Percentiles rank a stretch among this genome's conserved stretches.
These are phyloP conservation scores for Stenocarpella maydis DNA, from an alignment of 2,329 filamentous ascomycete species.

Conservation along the genomic window DNA sequence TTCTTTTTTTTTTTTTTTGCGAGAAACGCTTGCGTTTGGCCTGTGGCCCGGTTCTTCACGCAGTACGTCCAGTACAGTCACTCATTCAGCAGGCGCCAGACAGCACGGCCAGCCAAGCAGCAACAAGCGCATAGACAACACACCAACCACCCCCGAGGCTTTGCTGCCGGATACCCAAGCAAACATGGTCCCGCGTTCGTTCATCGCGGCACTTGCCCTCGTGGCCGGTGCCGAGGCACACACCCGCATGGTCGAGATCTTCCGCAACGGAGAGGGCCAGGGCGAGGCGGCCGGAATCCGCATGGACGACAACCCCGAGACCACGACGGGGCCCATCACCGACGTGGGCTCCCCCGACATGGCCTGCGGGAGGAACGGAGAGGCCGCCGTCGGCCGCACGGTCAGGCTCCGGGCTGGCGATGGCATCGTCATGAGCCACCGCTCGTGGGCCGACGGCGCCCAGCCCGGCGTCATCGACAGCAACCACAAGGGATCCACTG, in stretches of 20 bases:
- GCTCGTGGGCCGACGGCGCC: constrained; percentile 22
- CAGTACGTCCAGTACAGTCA: constrained; percentile 13
- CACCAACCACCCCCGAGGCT: background rate
- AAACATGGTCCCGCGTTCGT: constrained; percentile 22
- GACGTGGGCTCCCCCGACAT: background rate
- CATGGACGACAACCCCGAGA: constrained; percentile 10
- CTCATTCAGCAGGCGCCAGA: constrained; percentile 3
- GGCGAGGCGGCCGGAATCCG: constrained; percentile 12
- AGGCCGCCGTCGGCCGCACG: constrained; percentile 1
- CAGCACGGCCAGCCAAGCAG: background rate
- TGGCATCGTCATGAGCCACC: constrained; percentile 20
- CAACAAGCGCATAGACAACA: background rate
- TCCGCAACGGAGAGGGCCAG: constrained; percentile 22
- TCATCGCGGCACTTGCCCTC: constrained; percentile 20
- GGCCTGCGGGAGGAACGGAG: constrained; percentile 14
- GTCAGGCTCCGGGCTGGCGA: constrained; percentile 10
- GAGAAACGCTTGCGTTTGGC: constrained; percentile 23
- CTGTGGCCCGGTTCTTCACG: constrained; percentile 19
- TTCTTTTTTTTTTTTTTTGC: no score
- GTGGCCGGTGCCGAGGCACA: constrained; percentile 16
- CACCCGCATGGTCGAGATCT: constrained; percentile 26
- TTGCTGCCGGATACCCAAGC: background rate
- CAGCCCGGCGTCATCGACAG: constrained; percentile 20
- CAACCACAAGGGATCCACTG: constrained; percentile 24
- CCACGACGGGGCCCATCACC: constrained; percentile 6